Percentiles rank a stretch among this genome's conserved stretches.
Evolutionary conservation across 176 grass and related monocot genomes (phyloP).

Genomic region (Neostapfia colusana): DNA sequence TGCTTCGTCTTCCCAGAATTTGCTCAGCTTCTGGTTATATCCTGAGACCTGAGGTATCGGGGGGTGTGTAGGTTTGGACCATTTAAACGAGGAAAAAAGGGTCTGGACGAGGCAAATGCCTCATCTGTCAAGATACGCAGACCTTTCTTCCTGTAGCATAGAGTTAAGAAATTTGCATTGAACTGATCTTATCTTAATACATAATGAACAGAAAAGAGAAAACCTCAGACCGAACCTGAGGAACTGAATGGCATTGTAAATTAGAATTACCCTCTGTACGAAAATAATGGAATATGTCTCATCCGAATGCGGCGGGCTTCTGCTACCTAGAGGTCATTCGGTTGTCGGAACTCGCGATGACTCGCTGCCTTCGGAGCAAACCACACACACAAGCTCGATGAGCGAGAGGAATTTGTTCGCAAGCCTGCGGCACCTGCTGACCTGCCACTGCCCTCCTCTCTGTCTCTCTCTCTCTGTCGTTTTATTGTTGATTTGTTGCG

Average conservation of each 20-base stretch:
- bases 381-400: too few species aligned
- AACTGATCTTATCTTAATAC: too few species aligned
- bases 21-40: not conserved
- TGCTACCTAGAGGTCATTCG: fast-evolving
- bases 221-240: too few species aligned
- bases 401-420: fast-evolving
- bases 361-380: not conserved
- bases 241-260: too few species aligned
- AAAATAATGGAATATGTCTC: too few species aligned
- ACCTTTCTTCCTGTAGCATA: not conserved
- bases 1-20: slow-evolving; percentile 17
- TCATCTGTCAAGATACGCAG: not conserved
- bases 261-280: too few species aligned
- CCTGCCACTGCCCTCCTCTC: slow-evolving; percentile 9
- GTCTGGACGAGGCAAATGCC: not conserved
- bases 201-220: too few species aligned
- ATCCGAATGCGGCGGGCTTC: fast-evolving
- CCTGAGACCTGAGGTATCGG: not conserved
- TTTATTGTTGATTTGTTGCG: not conserved
- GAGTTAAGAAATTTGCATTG: not conserved
- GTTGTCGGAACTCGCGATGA: not conserved
- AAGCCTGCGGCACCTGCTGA: not conserved
- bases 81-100: not conserved
- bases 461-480: too few species aligned
- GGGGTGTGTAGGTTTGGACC: not conserved